These are phyloP conservation scores for Aspergillus novofumigatus DNA, from an alignment of 2,329 filamentous ascomycete species.

Conservation along the genomic window DNA sequence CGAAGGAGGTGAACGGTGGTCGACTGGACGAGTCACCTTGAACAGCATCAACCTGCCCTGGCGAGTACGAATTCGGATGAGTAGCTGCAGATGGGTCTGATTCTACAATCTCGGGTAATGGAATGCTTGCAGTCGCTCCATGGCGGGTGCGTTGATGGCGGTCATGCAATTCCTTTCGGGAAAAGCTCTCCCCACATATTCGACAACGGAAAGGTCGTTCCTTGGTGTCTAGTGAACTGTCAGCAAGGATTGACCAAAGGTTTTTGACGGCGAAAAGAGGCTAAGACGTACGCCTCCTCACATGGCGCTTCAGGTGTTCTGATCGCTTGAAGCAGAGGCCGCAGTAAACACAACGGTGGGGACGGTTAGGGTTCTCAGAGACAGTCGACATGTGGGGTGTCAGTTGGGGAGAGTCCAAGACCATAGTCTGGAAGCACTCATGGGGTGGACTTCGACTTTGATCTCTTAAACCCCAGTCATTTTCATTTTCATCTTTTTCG, in stretches of 20 bases:
- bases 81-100: background rate
- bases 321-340: background rate
- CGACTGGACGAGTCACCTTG: background rate
- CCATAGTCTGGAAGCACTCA: background rate
- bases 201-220: background rate
- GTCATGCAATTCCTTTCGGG: background rate
- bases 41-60: background rate
- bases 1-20: background rate
- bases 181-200: background rate
- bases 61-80: background rate
- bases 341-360: background rate
- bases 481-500: background rate
- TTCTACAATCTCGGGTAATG: background rate
- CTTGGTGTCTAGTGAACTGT: background rate
- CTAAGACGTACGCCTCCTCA: background rate
- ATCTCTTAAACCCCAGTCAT: background rate
- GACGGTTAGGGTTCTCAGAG: background rate
- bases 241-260: background rate
- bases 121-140: background rate
- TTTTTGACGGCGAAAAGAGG: background rate
- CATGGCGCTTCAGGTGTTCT: background rate
- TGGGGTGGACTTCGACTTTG: background rate
- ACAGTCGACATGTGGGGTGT: background rate
- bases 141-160: background rate
- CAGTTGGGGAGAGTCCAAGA: background rate